These are phyloP conservation scores for Ascodesmis nigricans DNA, from an alignment of 495 filamentous ascomycete species.

Conservation along the genomic window DNA sequence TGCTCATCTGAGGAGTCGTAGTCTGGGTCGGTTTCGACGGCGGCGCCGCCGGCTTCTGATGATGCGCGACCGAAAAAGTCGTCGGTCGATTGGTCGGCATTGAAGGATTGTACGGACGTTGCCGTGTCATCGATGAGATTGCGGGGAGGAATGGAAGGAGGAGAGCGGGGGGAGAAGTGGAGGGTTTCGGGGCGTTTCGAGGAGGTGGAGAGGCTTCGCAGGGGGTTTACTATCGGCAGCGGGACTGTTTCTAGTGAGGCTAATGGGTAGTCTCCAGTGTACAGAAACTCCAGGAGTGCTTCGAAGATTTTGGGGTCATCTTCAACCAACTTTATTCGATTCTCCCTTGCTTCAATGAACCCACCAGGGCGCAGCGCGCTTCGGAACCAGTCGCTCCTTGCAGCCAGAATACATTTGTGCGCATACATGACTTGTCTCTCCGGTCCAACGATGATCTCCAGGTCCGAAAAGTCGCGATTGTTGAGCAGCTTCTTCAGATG, in stretches of 20 bases:
- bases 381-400: constrained; percentile 21
- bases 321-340: constrained; percentile 16
- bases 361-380: constrained; percentile 16
- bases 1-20: constrained; percentile 21
- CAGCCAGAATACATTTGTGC: constrained; percentile 22
- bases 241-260: constrained; percentile 9
- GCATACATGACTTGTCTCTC: constrained; percentile 18
- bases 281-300: constrained; percentile 20
- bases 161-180: constrained; percentile 20
- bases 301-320: constrained; percentile 22
- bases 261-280: constrained; percentile 21
- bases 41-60: constrained; percentile 14
- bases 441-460: constrained; percentile 19
- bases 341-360: constrained; percentile 21
- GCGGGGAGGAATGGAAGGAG: constrained; percentile 20
- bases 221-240: background rate
- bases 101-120: constrained; percentile 15
- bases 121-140: constrained; percentile 17
- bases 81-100: constrained; percentile 13
- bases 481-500: constrained; percentile 21
- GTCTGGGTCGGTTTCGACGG: constrained; percentile 16
- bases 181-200: constrained; percentile 18
- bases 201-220: constrained; percentile 13
- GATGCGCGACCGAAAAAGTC: constrained; percentile 16
- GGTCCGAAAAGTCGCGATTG: constrained; percentile 18